A percentile compares a stretch with the other conserved stretches of the same genome.
Evolutionary conservation across 2,329 filamentous ascomycete genomes (phyloP).

Genomic region (Bipolaris cookei): DNA sequence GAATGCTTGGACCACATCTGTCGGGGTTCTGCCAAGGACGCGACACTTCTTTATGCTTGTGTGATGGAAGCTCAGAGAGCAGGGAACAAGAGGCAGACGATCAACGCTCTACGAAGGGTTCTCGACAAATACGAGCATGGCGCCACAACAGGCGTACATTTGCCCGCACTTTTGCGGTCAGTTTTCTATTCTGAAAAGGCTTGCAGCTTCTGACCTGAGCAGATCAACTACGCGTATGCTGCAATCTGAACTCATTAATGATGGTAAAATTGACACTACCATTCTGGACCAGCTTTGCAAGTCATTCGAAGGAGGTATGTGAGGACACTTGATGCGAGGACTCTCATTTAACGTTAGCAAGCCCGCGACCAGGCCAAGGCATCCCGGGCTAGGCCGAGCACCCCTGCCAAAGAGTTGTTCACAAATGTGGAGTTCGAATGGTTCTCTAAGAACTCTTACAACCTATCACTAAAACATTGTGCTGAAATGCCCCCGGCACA

Average conservation of each 20-base stretch:
- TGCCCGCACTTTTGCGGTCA: conserved; percentile 70
- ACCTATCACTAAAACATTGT: conserved; percentile 70
- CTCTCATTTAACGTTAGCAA: conserved; percentile 49
- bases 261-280: conserved; percentile 31
- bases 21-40: conserved; percentile 59
- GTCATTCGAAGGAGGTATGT: conserved; percentile 58
- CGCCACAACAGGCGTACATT: conserved; percentile 59
- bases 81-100: conserved; percentile 66
- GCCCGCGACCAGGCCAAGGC: conserved; percentile 56
- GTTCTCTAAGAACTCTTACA: conserved; percentile 85
- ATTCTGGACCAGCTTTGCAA: conserved; percentile 60
- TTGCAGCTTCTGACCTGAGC: conserved; percentile 10
- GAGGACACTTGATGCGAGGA: not conserved
- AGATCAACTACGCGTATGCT: conserved; percentile 57
- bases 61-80: conserved; percentile 74
- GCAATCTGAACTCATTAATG: conserved; percentile 51
- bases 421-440: conserved; percentile 73
- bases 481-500: conserved; percentile 62
- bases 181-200: conserved; percentile 48
- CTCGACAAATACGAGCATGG: conserved; percentile 62
- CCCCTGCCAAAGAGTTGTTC: conserved; percentile 57
- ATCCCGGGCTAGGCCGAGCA: conserved; percentile 53
- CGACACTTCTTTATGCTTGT: conserved; percentile 77
- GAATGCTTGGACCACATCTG: conserved; percentile 69
- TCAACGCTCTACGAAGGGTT: conserved; percentile 65